A percentile compares a stretch with the other conserved stretches of the same genome.
These are phyloP conservation scores for Lantana camara DNA, from an alignment of 257 asterid genomes.

Conservation along the genomic window DNA sequence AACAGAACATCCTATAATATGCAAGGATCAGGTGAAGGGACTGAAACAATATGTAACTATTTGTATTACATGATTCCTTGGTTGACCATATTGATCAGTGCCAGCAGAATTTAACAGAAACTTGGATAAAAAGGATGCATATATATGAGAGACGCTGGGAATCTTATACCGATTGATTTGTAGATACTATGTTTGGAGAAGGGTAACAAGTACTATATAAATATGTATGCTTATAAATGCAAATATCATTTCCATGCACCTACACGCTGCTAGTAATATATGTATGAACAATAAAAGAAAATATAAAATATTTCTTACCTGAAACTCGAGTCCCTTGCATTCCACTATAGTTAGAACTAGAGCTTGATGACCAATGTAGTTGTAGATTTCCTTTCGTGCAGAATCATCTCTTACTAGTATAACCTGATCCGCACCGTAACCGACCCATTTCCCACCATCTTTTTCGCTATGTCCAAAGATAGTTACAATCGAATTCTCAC, in stretches of 20 bases:
- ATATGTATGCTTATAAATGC: too few relatives aligned
- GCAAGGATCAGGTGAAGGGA: neutral
- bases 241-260: too few relatives aligned
- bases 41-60: neutral
- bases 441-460: slow-evolving; percentile 43
- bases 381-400: slow-evolving; percentile 41
- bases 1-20: slow-evolving; percentile 60
- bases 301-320: slow-evolving; percentile 38
- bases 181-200: too few relatives aligned
- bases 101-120: too few relatives aligned
- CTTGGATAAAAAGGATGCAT: too few relatives aligned
- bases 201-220: too few relatives aligned
- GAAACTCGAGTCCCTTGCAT: slow-evolving; percentile 78
- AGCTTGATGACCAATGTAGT: slow-evolving; percentile 53
- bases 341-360: slow-evolving; percentile 61
- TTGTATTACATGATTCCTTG: too few relatives aligned
- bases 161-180: too few relatives aligned
- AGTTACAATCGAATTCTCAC: slow-evolving; percentile 51
- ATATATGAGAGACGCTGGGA: too few relatives aligned
- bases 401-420: slow-evolving; percentile 62
- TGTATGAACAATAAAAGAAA: neutral
- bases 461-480: slow-evolving; percentile 51
- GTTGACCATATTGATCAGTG: too few relatives aligned
- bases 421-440: slow-evolving; percentile 75
- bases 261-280: neutral